These are phyloP conservation scores for Pseudognaphalium luteoalbum DNA, from an alignment of 129 eudicot genomes.

Conservation along the genomic window DNA sequence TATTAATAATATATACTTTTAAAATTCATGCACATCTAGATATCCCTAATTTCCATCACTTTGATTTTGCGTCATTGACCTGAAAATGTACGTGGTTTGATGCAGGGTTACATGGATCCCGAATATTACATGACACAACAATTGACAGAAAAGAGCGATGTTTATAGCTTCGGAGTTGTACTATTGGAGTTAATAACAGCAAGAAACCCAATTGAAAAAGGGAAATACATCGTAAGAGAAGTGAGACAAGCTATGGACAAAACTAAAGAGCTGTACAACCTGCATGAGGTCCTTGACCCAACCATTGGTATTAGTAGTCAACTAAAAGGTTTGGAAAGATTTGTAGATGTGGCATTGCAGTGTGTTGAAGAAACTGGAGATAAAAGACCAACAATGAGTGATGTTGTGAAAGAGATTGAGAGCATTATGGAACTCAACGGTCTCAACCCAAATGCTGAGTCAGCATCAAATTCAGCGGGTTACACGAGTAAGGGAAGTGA, in stretches of 20 bases:
- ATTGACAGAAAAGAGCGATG: conserved; percentile 69
- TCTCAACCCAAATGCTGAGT: conserved; percentile 57
- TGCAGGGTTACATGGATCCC: conserved; percentile 68
- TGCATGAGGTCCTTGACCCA: conserved; percentile 63
- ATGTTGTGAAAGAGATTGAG: conserved; percentile 75
- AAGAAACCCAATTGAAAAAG: conserved; percentile 64
- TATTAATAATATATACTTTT: neutral
- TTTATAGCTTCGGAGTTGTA: conserved; percentile 72
- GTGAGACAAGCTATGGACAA: conserved; percentile 64
- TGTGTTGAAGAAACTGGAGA: conserved; percentile 66
- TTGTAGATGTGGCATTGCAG: conserved; percentile 63
- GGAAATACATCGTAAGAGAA: conserved; percentile 72
- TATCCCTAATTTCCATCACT: neutral
- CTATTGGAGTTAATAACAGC: conserved; percentile 73
- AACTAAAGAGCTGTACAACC: conserved; percentile 48
- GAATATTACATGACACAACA: conserved; percentile 65
- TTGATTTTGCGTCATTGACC: neutral
- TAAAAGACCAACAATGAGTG: conserved; percentile 72
- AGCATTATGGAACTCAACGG: conserved; percentile 52
- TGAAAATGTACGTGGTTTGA: neutral
- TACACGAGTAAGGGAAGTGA: conserved; percentile 29
- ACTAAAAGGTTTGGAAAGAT: conserved; percentile 52
- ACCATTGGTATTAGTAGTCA: conserved; percentile 38
- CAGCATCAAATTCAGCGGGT: conserved; percentile 43
- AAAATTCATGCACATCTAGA: neutral